Percentiles rank a stretch among this genome's conserved stretches.
Evolutionary conservation across 805 yeast genomes (phyloP).

Genomic region (Nakazawaea sp.): DNA sequence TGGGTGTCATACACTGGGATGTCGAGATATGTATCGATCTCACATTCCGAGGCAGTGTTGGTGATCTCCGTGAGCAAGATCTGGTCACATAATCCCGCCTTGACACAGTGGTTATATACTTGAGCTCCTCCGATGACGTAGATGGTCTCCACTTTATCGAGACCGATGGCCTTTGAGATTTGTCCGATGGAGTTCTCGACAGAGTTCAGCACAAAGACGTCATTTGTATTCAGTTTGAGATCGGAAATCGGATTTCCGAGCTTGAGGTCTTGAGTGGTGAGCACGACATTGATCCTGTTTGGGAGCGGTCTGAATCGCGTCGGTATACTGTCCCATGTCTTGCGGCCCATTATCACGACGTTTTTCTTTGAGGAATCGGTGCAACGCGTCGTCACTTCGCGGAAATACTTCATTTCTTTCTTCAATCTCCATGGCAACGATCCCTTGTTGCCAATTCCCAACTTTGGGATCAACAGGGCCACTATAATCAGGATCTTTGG

Average conservation of each 20-base stretch:
- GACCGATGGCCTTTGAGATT: constrained; percentile 30
- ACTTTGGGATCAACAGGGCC: constrained; percentile 74
- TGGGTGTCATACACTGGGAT: constrained; percentile 23
- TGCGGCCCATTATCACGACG: constrained; percentile 93
- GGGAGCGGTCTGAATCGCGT: constrained; percentile 75
- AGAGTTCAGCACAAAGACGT: neutral
- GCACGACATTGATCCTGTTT: constrained; percentile 65
- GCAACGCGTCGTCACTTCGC: constrained; percentile 54
- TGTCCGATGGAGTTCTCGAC: constrained; percentile 35
- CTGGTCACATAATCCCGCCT: constrained; percentile 37
- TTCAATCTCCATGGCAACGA: constrained; percentile 81
- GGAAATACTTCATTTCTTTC: constrained; percentile 82
- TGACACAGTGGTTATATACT: constrained; percentile 55
- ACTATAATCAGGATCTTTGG: constrained; percentile 60
- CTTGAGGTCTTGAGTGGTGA: constrained; percentile 42
- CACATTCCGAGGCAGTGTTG: constrained; percentile 25
- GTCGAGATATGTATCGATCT: constrained; percentile 68
- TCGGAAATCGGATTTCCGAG: constrained; percentile 18
- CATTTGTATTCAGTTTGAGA: constrained; percentile 12
- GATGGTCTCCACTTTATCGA: constrained; percentile 42
- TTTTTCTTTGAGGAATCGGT: constrained; percentile 33
- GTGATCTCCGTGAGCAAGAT: constrained; percentile 57
- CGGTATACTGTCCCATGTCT: constrained; percentile 95
- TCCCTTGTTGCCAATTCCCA: constrained; percentile 84
- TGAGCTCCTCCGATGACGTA: constrained; percentile 94